A percentile compares a stretch with the other conserved stretches of the same genome.
These are phyloP conservation scores for Nepenthes alata DNA, from an alignment of 179 eudicot species.

Conservation along the genomic window DNA sequence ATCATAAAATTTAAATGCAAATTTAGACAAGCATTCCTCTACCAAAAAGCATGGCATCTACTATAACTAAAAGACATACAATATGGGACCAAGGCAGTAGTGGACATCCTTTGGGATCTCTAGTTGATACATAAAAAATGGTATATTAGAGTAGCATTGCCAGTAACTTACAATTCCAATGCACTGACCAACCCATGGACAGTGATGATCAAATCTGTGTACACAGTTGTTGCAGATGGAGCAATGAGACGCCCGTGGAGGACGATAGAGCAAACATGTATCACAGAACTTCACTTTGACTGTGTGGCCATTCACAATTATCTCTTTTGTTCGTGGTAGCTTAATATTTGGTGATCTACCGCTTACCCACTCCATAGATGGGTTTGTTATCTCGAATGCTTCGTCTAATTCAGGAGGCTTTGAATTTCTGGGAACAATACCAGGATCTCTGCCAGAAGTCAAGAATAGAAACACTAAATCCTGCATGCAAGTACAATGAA, in stretches of 20 bases:
- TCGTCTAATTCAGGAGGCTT: slow-evolving; percentile 46
- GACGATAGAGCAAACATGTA: slow-evolving; percentile 42
- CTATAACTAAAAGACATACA: no score
- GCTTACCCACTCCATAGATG: slow-evolving; percentile 62
- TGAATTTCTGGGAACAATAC: slow-evolving; percentile 52
- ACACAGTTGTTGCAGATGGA: slow-evolving; percentile 49
- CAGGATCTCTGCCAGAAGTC: slow-evolving; percentile 65
- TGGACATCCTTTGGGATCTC: background rate
- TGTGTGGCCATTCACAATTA: slow-evolving; percentile 36
- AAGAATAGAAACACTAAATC: slow-evolving; percentile 41
- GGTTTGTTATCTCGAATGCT: slow-evolving; percentile 15
- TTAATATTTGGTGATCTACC: slow-evolving; percentile 34
- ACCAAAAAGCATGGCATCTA: no score
- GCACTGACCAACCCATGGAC: slow-evolving; percentile 55
- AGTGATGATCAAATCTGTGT: slow-evolving; percentile 42
- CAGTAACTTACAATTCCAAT: slow-evolving; percentile 31
- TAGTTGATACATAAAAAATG: background rate
- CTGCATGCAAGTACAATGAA: slow-evolving; percentile 22
- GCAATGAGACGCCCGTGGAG: slow-evolving; percentile 48
- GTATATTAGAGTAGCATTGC: background rate
- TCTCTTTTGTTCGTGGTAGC: slow-evolving; percentile 48
- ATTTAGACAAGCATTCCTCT: no score
- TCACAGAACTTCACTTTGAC: slow-evolving; percentile 68
- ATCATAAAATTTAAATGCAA: no score
- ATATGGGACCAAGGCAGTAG: no score